A percentile compares a stretch with the other conserved stretches of the same genome.
These are phyloP conservation scores for Cyclotella choctawhatcheeana DNA, from an alignment of 108 stramenopile species.

Conservation along the genomic window DNA sequence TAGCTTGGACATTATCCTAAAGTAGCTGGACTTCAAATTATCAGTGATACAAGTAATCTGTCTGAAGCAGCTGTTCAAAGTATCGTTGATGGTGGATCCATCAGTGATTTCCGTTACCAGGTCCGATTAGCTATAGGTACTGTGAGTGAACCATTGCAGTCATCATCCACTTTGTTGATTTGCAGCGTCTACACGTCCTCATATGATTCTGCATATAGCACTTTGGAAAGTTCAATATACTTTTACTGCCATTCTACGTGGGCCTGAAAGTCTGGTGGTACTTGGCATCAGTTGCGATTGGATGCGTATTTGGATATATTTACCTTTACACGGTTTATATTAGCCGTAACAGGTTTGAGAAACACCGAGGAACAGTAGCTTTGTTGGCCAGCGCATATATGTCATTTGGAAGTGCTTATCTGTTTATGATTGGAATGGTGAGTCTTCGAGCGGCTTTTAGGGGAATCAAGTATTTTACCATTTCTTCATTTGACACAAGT, in stretches of 20 bases:
- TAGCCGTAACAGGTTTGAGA: conserved; percentile 11
- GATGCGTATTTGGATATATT: conserved; percentile 17
- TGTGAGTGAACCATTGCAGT: too few relatives aligned
- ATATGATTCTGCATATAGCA: too few relatives aligned
- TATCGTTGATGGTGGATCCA: not conserved
- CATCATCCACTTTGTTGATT: too few relatives aligned
- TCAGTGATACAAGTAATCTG: conserved; percentile 21
- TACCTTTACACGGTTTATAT: conserved; percentile 30
- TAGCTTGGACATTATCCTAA: conserved; percentile 41
- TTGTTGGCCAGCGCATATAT: conserved; percentile 21
- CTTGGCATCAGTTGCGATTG: conserved; percentile 17
- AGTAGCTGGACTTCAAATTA: conserved; percentile 7
- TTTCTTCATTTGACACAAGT: too few relatives aligned
- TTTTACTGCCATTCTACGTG: conserved; percentile 40
- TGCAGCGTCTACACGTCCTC: too few relatives aligned
- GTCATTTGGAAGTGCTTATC: conserved; percentile 10
- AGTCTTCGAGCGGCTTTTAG: not conserved
- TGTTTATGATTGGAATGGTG: conserved; percentile 20
- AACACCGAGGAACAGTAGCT: conserved; percentile 13
- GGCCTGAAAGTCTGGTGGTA: conserved; percentile 24
- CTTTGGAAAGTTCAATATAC: conserved; percentile 18
- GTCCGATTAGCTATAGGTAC: conserved; percentile 33
- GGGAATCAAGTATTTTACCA: not conserved
- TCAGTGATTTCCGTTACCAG: conserved; percentile 31
- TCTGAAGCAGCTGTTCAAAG: conserved; percentile 15